Evolutionary conservation across 805 yeast genomes (phyloP).

Genomic region (Nakazawaea wickerhamii): DNA sequence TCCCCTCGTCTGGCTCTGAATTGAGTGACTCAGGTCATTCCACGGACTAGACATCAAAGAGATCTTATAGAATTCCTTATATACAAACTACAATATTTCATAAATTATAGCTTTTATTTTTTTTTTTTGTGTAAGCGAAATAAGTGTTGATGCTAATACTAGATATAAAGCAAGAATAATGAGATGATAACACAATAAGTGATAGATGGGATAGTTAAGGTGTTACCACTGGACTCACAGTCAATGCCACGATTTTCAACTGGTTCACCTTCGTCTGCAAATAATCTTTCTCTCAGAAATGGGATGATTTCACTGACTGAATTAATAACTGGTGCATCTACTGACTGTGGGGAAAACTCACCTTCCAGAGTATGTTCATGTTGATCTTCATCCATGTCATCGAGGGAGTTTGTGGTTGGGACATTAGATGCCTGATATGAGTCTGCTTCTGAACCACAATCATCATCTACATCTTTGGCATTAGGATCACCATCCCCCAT

Average conservation of each 20-base stretch:
- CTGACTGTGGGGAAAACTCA: neutral
- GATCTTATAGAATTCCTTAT: no score
- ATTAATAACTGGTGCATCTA: no score
- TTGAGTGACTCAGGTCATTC: neutral
- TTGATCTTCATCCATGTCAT: neutral
- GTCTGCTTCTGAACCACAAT: no score
- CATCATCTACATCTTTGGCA: neutral
- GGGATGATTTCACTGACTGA: conserved; percentile 3
- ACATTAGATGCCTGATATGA: no score
- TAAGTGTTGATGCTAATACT: no score
- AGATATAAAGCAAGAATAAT: neutral
- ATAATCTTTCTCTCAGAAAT: conserved; percentile 2
- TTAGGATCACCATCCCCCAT: conserved; percentile 4
- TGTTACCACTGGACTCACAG: neutral
- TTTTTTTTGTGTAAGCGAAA: no score
- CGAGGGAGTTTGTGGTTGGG: no score
- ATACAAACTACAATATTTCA: no score
- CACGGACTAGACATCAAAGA: neutral
- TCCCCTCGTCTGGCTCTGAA: neutral
- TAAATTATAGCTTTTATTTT: no score
- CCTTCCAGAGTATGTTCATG: neutral
- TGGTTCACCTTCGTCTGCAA: neutral
- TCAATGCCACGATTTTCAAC: neutral
- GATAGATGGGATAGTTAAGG: neutral
- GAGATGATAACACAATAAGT: no score